Evolutionary conservation across 805 yeast species (phyloP), one percentile per base, ranked within the genome.

Genomic region (Lipomyces sp.): DNA sequence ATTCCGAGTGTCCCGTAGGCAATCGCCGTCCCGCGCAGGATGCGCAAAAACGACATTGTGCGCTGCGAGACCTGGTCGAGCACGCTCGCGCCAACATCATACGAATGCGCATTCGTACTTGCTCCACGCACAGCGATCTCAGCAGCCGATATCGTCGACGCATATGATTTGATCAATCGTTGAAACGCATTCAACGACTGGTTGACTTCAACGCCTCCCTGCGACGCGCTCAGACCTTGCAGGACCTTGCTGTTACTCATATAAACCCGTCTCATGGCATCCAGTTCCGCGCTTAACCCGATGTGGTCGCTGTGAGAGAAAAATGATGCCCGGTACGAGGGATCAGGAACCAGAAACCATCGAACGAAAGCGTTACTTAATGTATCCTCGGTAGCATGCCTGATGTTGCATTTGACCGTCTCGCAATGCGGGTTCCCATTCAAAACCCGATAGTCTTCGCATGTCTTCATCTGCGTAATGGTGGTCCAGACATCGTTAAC

Each of bases 21-120:
- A 61, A 32, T 63, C 49, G 57, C 68, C 57, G 64, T 65, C 45
- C 77, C 80, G 4, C 67, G 56, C 39, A 73, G 59, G 2, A 78
- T 74, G 49, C 93, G 68, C 49, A 88, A 65, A 14, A 82, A 75
- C 1, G 84, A 73, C 39, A 86, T 59, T 1, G 76, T 67, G 54
- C 84, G 88, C 59, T 80, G 77, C 0, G 87, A 77, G 2, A 87
- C 58, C 49, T 83, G 88, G 36, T 74, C 72, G 2, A 80, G 68
- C 0, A 84, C 62, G 11, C 80, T 56, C 0, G 75, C 75, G 1
- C 74, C 74, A 4, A 50, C 32, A 13, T 51, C 55, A 19, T 36
- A 24, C 5, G 29, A 45, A 18, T 24, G 23, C 14, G 24, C 51
- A 5, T 50, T 32, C 22, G 49, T 32, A 41, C 42, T 40, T 11